Conservation (phyloP, 805 yeast species). For the Pichia nanzhaoensis region DNA sequence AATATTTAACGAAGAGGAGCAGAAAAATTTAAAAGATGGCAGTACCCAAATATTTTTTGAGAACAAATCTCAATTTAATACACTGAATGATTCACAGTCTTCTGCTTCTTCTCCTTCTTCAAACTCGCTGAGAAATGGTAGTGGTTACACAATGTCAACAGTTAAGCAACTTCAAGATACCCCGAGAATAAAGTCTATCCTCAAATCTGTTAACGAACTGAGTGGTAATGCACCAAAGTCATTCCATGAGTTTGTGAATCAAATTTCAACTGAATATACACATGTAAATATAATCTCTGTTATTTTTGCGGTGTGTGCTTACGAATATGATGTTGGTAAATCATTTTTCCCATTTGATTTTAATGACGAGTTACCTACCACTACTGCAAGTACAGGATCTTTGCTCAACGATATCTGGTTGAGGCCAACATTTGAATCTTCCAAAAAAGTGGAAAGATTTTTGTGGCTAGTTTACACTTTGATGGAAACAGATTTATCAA, state of each 20-base stretch:
- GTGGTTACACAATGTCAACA: constrained; percentile 33
- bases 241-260: constrained; percentile 37
- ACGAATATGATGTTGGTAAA: constrained; percentile 34
- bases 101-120: constrained; percentile 7
- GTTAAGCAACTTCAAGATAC: constrained; percentile 89
- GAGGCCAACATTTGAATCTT: constrained; percentile 52
- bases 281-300: constrained; percentile 61
- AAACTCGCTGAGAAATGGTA: constrained; percentile 19
- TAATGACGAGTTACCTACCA: constrained; percentile 9
- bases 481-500: constrained; percentile 61
- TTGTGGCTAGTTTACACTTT: constrained; percentile 80
- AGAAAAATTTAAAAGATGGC: neutral
- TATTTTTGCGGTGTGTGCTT: constrained; percentile 65
- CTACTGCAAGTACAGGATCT: constrained; percentile 25
- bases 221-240: constrained; percentile 42
- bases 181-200: constrained; percentile 81
- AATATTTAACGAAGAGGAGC: constrained; percentile 18
- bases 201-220: constrained; percentile 81
- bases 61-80: no score
- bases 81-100: no score
- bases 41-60: no score
- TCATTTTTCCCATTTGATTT: constrained; percentile 21
- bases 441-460: constrained; percentile 62
- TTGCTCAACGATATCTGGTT: constrained; percentile 72
- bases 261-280: constrained; percentile 14